Evolutionary conservation across 2,329 filamentous ascomycete genomes (phyloP).

Genomic region (Ophiosphaerella herpotricha): DNA sequence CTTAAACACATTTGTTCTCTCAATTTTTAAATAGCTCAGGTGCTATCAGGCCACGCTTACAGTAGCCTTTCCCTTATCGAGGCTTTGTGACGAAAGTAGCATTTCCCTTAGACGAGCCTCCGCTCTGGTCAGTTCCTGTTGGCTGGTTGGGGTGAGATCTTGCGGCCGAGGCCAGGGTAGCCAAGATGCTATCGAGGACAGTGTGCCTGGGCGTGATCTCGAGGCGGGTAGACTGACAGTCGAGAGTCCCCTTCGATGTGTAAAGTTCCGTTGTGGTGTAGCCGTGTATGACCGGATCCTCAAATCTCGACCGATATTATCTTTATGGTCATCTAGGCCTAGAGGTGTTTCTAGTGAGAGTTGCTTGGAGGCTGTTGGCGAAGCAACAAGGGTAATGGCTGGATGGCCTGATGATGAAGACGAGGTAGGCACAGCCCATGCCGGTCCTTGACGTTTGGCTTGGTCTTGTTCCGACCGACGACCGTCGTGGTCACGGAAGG

Average conservation of each 20-base stretch:
- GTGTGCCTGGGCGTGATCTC: constrained; percentile 30
- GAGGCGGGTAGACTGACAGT: constrained; percentile 23
- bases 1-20: not conserved
- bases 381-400: constrained; percentile 37
- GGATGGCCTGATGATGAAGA: constrained; percentile 32
- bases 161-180: constrained; percentile 40
- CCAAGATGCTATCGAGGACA: constrained; percentile 42
- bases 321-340: constrained; percentile 28
- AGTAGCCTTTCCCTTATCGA: constrained; percentile 34
- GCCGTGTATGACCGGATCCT: constrained; percentile 16
- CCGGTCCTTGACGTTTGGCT: constrained; percentile 20
- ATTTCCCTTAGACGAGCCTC: constrained; percentile 39
- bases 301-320: constrained; percentile 8
- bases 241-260: constrained; percentile 31
- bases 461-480: constrained; percentile 7
- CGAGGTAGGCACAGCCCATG: constrained; percentile 35
- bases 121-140: constrained; percentile 36
- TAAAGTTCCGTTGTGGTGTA: constrained; percentile 9
- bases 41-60: constrained; percentile 23
- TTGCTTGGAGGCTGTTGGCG: constrained; percentile 42
- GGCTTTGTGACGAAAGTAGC: constrained; percentile 30
- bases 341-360: constrained; percentile 40
- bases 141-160: constrained; percentile 15
- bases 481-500: constrained; percentile 23
- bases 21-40: not conserved